Base-by-base conservation (phyloP, 2,329 filamentous ascomycete species). In the Zasmidium cellare region DNA sequence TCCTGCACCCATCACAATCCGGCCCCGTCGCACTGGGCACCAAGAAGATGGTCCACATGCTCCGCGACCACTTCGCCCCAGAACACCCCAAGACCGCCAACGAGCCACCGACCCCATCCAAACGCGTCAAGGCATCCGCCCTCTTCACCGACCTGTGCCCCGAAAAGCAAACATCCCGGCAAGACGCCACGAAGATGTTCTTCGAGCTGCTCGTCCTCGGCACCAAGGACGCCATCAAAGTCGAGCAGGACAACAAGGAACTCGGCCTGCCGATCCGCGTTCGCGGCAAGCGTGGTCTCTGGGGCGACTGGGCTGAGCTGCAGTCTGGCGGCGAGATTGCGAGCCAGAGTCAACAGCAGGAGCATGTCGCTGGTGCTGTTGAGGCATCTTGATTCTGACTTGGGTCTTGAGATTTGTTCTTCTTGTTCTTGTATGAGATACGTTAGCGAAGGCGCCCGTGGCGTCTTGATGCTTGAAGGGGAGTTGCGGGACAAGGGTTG, bases 141-240 rank as follows among this genome's bases (percentile, higher is more conserved):
- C 82, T 96, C 2, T 97, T 99, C 81, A 93, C 97, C 69, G 89
- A 96, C 57, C 82, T 99, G 49, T 83, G 97, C 31, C 94, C 94
- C 0, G 91, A 96, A 75, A 78, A 82, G 63, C 84, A 84, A 60
- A 93, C 93, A 0, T 91, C 84, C 65, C 90, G 91, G 74, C 89
- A 89, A 9, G 94, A 97, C 69, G 94, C 94, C 0, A 99, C 94
- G 46, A 97, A 97, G 82, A 97, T 99, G 92, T 99, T 99, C 79
- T 99, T 99, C 69, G 94, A 99, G 77, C 88, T 94, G 55, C 82
- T 99, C 22, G 94, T 99, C 2, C 82, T 99, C 48, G 94, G 93
- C 3, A 99, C 94, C 45, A 99, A 99, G 78, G 94, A 99, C 72
- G 94, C 94, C 24, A 90, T 99, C 77, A 96, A 96, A 77, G 91